phyloP scores from a whole-genome alignment of 1,284 basidiomycete genomes.

The Cystobasidium pallidum region DNA sequence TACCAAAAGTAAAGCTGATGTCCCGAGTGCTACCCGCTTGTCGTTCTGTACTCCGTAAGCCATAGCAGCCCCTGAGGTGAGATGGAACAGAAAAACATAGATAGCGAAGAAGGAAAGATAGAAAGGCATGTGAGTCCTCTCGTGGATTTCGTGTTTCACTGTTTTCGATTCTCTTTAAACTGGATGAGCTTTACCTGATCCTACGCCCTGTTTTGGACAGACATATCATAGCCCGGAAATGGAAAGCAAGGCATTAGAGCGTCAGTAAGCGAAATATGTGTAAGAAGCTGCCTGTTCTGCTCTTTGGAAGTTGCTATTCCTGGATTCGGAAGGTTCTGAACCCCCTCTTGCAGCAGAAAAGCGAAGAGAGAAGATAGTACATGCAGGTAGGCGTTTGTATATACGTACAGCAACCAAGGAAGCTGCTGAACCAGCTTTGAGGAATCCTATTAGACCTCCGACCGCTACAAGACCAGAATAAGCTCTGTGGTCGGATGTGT shows the following conservation, averaged over 20 bases:
- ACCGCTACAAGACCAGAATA: constrained; percentile 35
- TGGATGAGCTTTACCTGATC: constrained; percentile 21
- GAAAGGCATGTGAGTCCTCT: too few species aligned
- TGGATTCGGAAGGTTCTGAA: too few species aligned
- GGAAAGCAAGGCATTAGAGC: too few species aligned
- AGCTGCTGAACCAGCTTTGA: constrained; percentile 37
- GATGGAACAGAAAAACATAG: background rate
- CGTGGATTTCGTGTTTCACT: too few species aligned
- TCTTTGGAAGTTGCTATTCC: too few species aligned
- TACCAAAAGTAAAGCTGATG: constrained; percentile 32
- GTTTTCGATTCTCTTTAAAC: too few species aligned
- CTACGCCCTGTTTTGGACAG: constrained; percentile 30
- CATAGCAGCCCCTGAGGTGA: constrained; percentile 25
- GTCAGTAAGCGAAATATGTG: too few species aligned
- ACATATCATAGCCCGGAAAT: too few species aligned
- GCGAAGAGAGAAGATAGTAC: constrained; percentile 1
- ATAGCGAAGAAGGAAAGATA: too few species aligned
- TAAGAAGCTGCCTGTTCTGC: too few species aligned
- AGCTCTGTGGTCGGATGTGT: constrained; percentile 6
- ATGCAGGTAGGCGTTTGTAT: background rate
- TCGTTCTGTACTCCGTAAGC: constrained; percentile 43
- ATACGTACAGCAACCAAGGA: constrained; percentile 37
- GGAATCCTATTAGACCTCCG: constrained; percentile 37
- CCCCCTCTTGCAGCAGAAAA: too few species aligned
- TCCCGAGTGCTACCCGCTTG: constrained; percentile 34